Evolutionary conservation across 768 basidiomycete species (phyloP).

Genomic region (Lyophyllum atratum): DNA sequence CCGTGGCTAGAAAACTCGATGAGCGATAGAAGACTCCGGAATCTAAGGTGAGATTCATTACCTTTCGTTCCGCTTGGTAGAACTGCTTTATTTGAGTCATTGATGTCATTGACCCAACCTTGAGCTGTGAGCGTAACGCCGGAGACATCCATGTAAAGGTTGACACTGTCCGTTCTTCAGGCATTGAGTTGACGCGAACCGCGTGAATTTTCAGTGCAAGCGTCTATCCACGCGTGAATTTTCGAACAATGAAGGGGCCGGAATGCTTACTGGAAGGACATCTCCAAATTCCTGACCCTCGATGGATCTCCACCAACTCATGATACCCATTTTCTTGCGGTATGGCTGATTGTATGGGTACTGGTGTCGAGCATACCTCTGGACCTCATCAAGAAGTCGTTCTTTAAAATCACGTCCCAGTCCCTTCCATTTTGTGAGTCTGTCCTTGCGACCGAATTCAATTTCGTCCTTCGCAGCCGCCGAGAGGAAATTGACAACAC

Average conservation of each 20-base stretch:
- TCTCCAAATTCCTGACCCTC: constrained; percentile 13
- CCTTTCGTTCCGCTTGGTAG: constrained; percentile 18
- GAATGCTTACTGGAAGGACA: constrained; percentile 25
- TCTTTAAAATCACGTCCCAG: background rate
- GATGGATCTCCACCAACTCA: background rate
- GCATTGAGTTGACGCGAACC: constrained; percentile 32
- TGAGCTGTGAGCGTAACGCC: constrained; percentile 7
- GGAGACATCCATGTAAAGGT: constrained; percentile 39
- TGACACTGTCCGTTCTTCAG: constrained; percentile 31
- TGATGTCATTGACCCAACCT: constrained; percentile 2
- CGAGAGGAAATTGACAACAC: background rate
- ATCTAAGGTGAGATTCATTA: background rate
- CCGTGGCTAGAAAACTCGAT: background rate
- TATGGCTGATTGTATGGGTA: constrained; percentile 7
- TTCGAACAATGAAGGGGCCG: background rate
- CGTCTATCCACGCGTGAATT: constrained; percentile 10
- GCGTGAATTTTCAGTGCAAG: constrained; percentile 28
- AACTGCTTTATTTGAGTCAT: constrained; percentile 22
- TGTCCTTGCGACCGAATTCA: background rate
- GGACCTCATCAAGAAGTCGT: background rate
- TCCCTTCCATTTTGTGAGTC: constrained; percentile 4
- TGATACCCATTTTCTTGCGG: background rate
- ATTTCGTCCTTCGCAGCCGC: background rate
- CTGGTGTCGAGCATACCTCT: background rate
- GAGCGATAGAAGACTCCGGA: background rate